These are phyloP conservation scores for Phaeophleospora eucalypticola DNA, from an alignment of 2,329 filamentous ascomycete species.

Conservation along the genomic window DNA sequence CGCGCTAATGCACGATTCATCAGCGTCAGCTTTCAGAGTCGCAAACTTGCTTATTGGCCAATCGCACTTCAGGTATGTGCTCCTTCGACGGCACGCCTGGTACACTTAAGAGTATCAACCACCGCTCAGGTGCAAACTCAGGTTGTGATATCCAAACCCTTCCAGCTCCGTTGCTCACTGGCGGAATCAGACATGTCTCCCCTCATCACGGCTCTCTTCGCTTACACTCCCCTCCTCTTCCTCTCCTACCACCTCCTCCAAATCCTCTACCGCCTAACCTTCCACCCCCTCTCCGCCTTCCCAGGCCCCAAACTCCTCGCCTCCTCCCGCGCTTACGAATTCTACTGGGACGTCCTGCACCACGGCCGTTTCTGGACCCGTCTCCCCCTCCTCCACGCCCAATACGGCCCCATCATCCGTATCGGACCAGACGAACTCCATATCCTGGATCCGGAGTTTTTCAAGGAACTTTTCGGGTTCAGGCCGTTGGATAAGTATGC, in stretches of 20 bases:
- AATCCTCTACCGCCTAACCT: conserved; percentile 27
- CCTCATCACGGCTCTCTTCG: not conserved
- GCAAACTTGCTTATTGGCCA: not conserved
- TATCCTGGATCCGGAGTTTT: conserved; percentile 8
- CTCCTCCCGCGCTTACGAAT: conserved; percentile 21
- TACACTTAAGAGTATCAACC: not conserved
- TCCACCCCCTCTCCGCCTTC: conserved; percentile 33
- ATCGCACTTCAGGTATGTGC: not conserved
- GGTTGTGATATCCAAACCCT: not conserved
- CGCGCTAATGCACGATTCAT: not conserved
- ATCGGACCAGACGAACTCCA: conserved; percentile 10
- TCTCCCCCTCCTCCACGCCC: conserved; percentile 1
- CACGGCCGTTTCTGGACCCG: conserved; percentile 4
- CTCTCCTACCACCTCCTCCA: not conserved
- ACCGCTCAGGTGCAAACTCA: no score
- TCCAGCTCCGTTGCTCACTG: not conserved
- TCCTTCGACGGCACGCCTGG: not conserved
- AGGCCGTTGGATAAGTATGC: conserved; percentile 9
- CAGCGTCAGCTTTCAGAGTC: not conserved
- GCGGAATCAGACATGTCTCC: not conserved
- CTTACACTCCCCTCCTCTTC: not conserved
- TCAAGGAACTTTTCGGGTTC: conserved; percentile 8
- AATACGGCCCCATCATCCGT: conserved; percentile 9
- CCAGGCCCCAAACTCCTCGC: conserved; percentile 35
- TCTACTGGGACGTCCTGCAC: conserved; percentile 3